Percentiles rank a stretch among this genome's conserved stretches.
Conservation (phyloP, 169 alveolate species). For the Eimeria zaria region DNA sequence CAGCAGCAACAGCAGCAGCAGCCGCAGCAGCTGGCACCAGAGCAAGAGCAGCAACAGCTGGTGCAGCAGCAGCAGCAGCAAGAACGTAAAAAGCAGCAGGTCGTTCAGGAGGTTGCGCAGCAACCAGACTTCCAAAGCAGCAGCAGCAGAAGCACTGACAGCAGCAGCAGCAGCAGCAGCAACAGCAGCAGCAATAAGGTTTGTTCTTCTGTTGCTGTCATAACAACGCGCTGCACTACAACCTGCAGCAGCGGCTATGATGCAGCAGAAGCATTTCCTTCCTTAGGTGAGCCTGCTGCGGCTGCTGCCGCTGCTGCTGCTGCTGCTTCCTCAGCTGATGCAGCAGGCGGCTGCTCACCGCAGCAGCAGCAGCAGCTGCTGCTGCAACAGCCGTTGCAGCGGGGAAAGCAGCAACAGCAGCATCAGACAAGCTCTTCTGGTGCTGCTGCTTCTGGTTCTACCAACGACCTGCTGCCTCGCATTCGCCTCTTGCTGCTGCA, state of each 20-base stretch:
- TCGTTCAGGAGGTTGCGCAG: neutral
- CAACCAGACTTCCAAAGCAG: neutral
- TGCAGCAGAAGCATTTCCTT: conserved; percentile 8
- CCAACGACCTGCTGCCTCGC: conserved; percentile 62
- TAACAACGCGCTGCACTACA: conserved; percentile 47
- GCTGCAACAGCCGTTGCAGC: conserved; percentile 13
- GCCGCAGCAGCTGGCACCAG: neutral
- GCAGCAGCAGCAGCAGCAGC: conserved; percentile 25
- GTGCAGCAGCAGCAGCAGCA: conserved; percentile 12
- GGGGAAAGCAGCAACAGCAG: conserved; percentile 6
- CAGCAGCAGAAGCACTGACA: conserved; percentile 12
- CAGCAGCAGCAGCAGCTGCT: conserved; percentile 18
- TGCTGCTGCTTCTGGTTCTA: neutral
- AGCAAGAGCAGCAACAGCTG: neutral
- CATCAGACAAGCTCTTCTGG: neutral
- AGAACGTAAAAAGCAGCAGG: neutral
- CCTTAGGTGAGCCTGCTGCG: neutral
- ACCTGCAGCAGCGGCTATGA: conserved; percentile 63
- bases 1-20: no score
- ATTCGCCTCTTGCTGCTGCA: conserved; percentile 61
- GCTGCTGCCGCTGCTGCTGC: conserved; percentile 48
- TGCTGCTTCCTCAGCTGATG: conserved; percentile 24
- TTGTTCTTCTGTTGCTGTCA: neutral
- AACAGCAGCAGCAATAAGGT: conserved; percentile 31
- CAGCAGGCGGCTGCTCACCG: neutral